phyloP scores from a whole-genome alignment of 1,139 yeast genomes.

The Yamadazyma diospyri region DNA sequence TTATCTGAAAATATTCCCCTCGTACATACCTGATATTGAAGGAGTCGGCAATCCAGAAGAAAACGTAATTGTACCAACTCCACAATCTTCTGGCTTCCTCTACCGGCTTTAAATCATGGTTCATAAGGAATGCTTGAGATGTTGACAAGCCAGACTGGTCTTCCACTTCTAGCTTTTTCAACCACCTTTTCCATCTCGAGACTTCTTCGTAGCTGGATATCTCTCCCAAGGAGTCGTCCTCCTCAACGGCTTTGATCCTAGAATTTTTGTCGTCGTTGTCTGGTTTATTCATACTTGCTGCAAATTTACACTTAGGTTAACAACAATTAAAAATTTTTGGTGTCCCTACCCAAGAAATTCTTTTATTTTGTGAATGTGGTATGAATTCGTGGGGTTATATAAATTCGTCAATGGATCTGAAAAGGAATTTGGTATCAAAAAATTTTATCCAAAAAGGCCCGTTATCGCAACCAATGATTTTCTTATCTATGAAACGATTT shows the following conservation, averaged over 20 bases:
- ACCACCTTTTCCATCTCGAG: constrained; percentile 16
- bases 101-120: constrained; percentile 75
- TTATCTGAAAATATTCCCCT: background rate
- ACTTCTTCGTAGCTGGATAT: constrained; percentile 12
- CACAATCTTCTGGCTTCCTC: constrained; percentile 66
- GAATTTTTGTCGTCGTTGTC: constrained; percentile 5
- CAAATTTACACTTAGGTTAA: too few relatives aligned
- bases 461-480: constrained; percentile 3
- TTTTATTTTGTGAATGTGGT: background rate
- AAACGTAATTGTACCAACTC: constrained; percentile 77
- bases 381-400: too few relatives aligned
- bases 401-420: too few relatives aligned
- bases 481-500: background rate
- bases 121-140: constrained; percentile 59
- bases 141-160: constrained; percentile 34
- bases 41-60: constrained; percentile 84
- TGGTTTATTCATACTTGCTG: constrained; percentile 1
- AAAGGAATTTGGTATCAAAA: too few relatives aligned
- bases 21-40: constrained; percentile 56
- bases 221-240: constrained; percentile 14
- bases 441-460: too few relatives aligned
- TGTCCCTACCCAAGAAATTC: too few relatives aligned
- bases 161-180: constrained; percentile 21
- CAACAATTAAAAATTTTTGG: too few relatives aligned
- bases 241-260: constrained; percentile 6